These are phyloP conservation scores for Isoetes engelmannii DNA, from an alignment of 83 land plant species.

Conservation along the genomic window DNA sequence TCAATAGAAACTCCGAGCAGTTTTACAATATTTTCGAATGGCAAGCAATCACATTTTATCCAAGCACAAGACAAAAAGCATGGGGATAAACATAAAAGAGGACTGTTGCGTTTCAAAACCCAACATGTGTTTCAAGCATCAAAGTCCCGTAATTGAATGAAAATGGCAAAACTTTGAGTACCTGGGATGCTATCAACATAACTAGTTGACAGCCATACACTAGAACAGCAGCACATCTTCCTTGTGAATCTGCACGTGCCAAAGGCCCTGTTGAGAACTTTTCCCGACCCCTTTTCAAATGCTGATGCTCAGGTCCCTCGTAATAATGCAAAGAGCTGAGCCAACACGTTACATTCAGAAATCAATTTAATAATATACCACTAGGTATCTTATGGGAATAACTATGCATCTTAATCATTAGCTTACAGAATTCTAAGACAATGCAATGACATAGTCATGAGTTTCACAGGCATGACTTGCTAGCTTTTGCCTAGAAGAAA, in stretches of 20 bases:
- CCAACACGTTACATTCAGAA: background rate
- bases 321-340: conserved; percentile 94
- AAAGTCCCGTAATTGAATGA: background rate
- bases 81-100: background rate
- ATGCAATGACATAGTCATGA: too few species aligned
- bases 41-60: too few species aligned
- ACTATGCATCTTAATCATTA: too few species aligned
- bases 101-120: too few species aligned
- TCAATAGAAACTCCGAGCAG: too few species aligned
- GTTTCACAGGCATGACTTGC: too few species aligned
- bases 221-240: conserved; percentile 79
- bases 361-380: too few species aligned
- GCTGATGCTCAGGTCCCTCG: conserved; percentile 92
- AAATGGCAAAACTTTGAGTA: conserved; percentile 10
- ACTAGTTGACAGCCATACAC: conserved; percentile 83
- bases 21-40: too few species aligned
- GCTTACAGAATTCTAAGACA: too few species aligned
- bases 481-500: too few species aligned
- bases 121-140: too few species aligned
- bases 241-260: conserved; percentile 85
- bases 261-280: conserved; percentile 84
- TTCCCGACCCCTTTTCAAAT: conserved; percentile 89
- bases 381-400: too few species aligned
- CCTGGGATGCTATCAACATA: conserved; percentile 91
- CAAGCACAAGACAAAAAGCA: background rate